phyloP scores from a whole-genome alignment of 2,329 filamentous ascomycete species.

The Xylaria multiplex region DNA sequence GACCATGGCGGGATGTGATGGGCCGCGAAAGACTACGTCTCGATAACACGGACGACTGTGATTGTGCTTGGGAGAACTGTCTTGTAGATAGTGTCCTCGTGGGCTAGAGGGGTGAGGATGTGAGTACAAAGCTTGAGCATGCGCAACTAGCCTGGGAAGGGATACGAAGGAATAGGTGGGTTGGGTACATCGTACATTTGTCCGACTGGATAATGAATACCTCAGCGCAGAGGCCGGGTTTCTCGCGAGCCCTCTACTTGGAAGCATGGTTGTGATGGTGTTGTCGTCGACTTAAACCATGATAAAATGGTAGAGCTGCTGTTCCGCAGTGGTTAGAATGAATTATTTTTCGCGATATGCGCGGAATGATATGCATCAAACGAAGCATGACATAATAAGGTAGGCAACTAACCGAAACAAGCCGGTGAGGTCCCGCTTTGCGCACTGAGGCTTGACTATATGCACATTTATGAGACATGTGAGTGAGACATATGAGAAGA shows the following conservation, averaged over 20 bases:
- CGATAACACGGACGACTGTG: constrained; percentile 38
- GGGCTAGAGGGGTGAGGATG: constrained; percentile 36
- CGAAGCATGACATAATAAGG: not conserved
- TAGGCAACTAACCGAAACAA: no score
- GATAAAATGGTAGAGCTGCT: constrained; percentile 1
- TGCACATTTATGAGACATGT: no score
- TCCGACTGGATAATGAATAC: constrained; percentile 41
- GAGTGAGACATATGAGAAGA: no score
- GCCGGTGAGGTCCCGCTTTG: no score
- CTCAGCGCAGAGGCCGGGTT: constrained; percentile 56
- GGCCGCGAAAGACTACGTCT: constrained; percentile 38
- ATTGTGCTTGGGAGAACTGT: constrained; percentile 43
- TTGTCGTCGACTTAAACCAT: constrained; percentile 4
- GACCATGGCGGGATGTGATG: constrained; percentile 32
- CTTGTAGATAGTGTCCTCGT: constrained; percentile 36
- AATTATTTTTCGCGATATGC: constrained; percentile 32
- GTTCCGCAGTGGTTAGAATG: constrained; percentile 8
- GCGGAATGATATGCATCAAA: constrained; percentile 14
- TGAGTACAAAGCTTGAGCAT: constrained; percentile 5
- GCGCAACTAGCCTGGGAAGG: not conserved
- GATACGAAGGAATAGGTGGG: not conserved
- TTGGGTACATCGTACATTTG: constrained; percentile 46
- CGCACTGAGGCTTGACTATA: no score
- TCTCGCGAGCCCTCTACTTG: constrained; percentile 63
- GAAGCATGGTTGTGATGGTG: constrained; percentile 58